Percentiles rank a stretch among this genome's conserved stretches.
phyloP scores from a whole-genome alignment of 2,329 filamentous ascomycete genomes.

The Blastomyces parvus region DNA sequence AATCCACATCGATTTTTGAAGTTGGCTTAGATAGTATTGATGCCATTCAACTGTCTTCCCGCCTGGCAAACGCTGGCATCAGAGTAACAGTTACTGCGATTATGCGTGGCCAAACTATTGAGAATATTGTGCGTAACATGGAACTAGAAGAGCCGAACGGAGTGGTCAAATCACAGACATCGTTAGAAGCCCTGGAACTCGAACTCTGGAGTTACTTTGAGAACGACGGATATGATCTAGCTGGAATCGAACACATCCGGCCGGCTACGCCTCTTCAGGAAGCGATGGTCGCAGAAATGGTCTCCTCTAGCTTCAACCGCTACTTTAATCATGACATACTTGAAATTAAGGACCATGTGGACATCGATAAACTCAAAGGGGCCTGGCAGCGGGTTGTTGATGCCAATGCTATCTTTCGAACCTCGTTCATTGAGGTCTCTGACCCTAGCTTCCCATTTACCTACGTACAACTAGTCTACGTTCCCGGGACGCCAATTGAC shows the following conservation, averaged over 20 bases:
- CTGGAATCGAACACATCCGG: slow-evolving; percentile 49
- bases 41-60: slow-evolving; percentile 70
- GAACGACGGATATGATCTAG: slow-evolving; percentile 27
- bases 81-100: slow-evolving; percentile 63
- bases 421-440: slow-evolving; percentile 58
- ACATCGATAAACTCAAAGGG: slow-evolving; percentile 47
- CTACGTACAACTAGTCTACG: slow-evolving; percentile 48
- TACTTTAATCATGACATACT: slow-evolving; percentile 85
- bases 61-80: slow-evolving; percentile 53
- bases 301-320: slow-evolving; percentile 58
- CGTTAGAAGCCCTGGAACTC: slow-evolving; percentile 14
- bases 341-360: slow-evolving; percentile 45
- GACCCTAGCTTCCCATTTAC: slow-evolving; percentile 47
- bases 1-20: slow-evolving; percentile 61
- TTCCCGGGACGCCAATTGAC: slow-evolving; percentile 22
- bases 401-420: slow-evolving; percentile 62
- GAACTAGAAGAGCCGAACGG: slow-evolving; percentile 13
- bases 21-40: slow-evolving; percentile 89
- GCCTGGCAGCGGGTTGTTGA: slow-evolving; percentile 56
- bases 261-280: slow-evolving; percentile 80
- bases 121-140: slow-evolving; percentile 42
- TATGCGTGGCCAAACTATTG: slow-evolving; percentile 61
- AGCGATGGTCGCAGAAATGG: slow-evolving; percentile 73
- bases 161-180: not conserved
- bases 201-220: slow-evolving; percentile 34